phyloP scores from a whole-genome alignment of 2,329 filamentous ascomycete species.

The Pestalotiopsis sp. region DNA sequence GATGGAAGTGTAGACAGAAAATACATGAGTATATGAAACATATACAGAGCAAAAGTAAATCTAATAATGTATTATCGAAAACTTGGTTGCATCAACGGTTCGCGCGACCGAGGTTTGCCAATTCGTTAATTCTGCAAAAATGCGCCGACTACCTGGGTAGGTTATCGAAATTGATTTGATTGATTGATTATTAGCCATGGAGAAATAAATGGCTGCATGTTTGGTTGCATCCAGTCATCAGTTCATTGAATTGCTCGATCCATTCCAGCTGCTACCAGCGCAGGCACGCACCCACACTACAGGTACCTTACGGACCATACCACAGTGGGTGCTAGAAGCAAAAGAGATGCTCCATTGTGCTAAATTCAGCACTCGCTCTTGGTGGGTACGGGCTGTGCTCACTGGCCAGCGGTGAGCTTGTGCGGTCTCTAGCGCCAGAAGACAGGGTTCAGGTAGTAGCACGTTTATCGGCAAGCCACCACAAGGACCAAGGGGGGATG shows the following conservation, averaged over 20 bases:
- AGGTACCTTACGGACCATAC: background rate
- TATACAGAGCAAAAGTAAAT: background rate
- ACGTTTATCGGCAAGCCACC: constrained; percentile 10
- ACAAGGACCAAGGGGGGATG: background rate
- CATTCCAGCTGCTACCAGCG: constrained; percentile 1
- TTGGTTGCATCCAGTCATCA: constrained; percentile 5
- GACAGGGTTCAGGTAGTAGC: background rate
- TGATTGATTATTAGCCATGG: background rate
- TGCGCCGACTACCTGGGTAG: background rate
- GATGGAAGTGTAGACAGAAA: background rate
- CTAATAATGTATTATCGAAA: background rate
- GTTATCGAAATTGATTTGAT: background rate
- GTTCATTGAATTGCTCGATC: constrained; percentile 2
- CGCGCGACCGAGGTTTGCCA: background rate
- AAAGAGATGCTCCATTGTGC: background rate
- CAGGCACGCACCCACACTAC: background rate
- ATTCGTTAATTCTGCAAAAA: background rate
- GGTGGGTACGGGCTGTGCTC: background rate
- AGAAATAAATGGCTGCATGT: background rate
- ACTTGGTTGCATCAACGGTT: background rate
- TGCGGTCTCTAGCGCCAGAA: constrained; percentile 8
- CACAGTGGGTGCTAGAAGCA: background rate
- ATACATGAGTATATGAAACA: background rate
- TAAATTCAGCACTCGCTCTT: constrained; percentile 1
- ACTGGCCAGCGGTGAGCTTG: constrained; percentile 11